Evolutionary conservation across 2,329 filamentous ascomycete species (phyloP), one percentile per base, ranked within the genome.

Genomic region (Venturia nashicola): DNA sequence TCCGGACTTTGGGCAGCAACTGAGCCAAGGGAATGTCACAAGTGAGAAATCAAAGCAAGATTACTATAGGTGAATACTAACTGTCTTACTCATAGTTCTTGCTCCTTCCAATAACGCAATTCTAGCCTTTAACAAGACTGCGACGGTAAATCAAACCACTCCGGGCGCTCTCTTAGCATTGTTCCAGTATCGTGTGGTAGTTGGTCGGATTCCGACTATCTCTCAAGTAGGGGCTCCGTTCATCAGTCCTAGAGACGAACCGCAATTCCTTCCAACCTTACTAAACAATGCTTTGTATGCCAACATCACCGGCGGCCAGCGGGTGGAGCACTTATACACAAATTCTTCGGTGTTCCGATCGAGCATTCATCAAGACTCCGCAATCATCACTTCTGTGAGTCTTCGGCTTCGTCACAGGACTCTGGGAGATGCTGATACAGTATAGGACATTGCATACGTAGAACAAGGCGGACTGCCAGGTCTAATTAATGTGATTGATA

Each of bases 401-500:
- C 36, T 11, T 39, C 11, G 36, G 36, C 36, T 39, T 39, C 36
- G 2, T 11, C 36, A 8, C 36, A 11, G 5, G 36, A 39, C 11
- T 39, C 6, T 39, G 7, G 11, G 1, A 36, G 14, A n/a, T 36
- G 4, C 32, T 57, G 12, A 57, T 11, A 9, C 14, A 27, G 14
- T 8, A 11, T 1, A 57, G 51, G 51, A 57, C 11, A 36, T 57
- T 36, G 51, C 51, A n/a, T 57, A 34, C 51, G 27, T 34, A 16
- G 51, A 57, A n/a, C 51, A 34, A 14, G 14, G 36, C 14, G 51
- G 51, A 5, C 51, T 34, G 6, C 51, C 51, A 54, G 78, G 78
- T 66, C 72, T 79, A 8, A 73, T 80, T 54, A 78, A 80, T 70
- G 72, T 80, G 66, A 75, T 80, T 68, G 76, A 80, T 70, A 68